Evolutionary conservation across 495 filamentous ascomycete species (phyloP), one percentile per base, ranked within the genome.

Genomic region (Tetracladium setigerum): DNA sequence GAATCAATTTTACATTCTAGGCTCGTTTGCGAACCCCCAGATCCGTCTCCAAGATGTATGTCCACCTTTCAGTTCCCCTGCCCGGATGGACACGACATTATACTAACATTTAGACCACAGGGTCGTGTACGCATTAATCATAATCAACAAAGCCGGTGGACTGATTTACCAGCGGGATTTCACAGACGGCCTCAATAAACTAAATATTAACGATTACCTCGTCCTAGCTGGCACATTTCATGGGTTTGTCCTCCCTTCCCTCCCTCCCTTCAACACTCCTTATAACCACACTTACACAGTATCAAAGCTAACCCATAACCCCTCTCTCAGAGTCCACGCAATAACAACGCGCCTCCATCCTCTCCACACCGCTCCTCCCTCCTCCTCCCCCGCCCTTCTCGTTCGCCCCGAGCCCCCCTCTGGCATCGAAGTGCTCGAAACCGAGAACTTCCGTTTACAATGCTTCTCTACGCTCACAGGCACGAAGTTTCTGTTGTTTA

Each of bases 151-250:
- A 73, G 89, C 92, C 41, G 92, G 92, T 35, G 92, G 92, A 49
- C 74, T 98, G 48, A 85, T 97, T 64, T 98, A 95, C 70, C 88
- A 95, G 67, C 86, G 87, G 42, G 85, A 89, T 55, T 97, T 97
- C 69, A 80, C 88, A 57, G 77, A 80, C 39, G 74, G 80, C 19
- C 72, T 97, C 52, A 84, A 82, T 65, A 90, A 91, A 61, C 78
- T 97, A 56, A 86, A 77, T 41, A 87, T 85, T 44, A 98, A 98
- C 59, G 94, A 97, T 70, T 88, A 88, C 61, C 84, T 98, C 4
- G 89, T 97, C 46, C 83, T 98, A n/a, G 92, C 92, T 0, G 92
- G 92, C 24, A 97, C 92, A 35, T 98, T 98, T 67, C 92, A 98
- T 64, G 92, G 92, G 81, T 86, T 67, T 56, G 62, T 54, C 49